Evolutionary conservation across 148 eudicot genomes (phyloP).

Genomic region (Vaccinium macrocarpon): DNA sequence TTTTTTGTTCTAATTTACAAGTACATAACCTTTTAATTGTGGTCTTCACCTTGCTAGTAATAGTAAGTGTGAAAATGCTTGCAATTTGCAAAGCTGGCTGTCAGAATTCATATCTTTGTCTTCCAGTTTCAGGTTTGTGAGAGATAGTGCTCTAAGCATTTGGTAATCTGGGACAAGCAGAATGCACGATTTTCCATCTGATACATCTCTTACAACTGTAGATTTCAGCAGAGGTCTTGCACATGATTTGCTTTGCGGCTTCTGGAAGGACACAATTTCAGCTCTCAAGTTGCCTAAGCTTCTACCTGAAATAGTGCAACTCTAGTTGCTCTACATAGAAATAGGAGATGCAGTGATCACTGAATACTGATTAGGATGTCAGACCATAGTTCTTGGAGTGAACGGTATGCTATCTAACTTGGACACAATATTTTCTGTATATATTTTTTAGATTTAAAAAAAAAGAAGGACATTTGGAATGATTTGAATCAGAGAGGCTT

Average conservation of each 20-base stretch:
- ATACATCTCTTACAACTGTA: neutral
- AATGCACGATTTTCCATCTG: neutral
- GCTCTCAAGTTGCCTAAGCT: neutral
- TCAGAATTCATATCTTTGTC: neutral
- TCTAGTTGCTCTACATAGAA: neutral
- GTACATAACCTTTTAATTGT: neutral
- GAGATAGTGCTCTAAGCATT: neutral
- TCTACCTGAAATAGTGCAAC: neutral
- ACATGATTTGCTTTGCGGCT: neutral
- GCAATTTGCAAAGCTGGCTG: neutral
- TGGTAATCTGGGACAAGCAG: neutral
- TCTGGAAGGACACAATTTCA: neutral
- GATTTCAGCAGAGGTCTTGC: neutral
- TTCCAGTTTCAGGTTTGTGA: neutral
- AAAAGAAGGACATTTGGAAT: too few species aligned
- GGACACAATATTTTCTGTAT: neutral
- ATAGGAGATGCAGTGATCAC: neutral
- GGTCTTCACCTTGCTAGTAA: neutral
- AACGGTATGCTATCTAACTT: neutral
- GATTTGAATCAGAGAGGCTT: too few species aligned
- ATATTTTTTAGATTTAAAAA: too few species aligned
- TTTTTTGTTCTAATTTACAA: too few species aligned
- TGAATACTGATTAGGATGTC: neutral
- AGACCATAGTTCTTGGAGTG: neutral
- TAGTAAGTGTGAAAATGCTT: neutral